These are phyloP conservation scores for Xylaria telfairii DNA, from an alignment of 495 filamentous ascomycete species.

Conservation along the genomic window DNA sequence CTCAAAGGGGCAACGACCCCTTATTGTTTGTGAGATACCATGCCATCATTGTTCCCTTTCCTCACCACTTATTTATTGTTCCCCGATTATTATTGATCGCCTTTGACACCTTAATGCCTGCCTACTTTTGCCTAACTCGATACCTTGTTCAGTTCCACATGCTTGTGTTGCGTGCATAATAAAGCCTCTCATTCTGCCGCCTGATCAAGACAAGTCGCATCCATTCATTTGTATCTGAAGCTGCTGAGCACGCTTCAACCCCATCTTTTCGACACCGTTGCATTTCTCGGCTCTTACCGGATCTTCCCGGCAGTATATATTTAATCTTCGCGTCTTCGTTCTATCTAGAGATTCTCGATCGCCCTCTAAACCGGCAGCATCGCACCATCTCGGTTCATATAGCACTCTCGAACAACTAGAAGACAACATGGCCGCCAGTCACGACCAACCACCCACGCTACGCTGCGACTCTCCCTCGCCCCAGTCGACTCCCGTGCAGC, in stretches of 20 bases:
- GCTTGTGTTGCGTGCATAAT: conserved; percentile 9
- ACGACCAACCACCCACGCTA: conserved; percentile 42
- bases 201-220: conserved; percentile 22
- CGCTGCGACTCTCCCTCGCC: conserved; percentile 66
- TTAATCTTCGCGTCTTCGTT: not conserved
- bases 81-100: conserved; percentile 14
- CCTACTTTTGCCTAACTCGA: conserved; percentile 18
- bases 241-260: conserved; percentile 34
- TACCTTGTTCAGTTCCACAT: not conserved
- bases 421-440: conserved; percentile 42
- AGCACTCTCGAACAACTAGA: not conserved
- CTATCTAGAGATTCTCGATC: not conserved
- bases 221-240: conserved; percentile 27
- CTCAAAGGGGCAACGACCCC: conserved; percentile 29
- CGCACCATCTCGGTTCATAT: not conserved
- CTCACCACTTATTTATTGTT: conserved; percentile 9
- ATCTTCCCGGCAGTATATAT: conserved; percentile 12
- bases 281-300: conserved; percentile 9
- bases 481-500: conserved; percentile 69
- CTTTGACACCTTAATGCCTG: conserved; percentile 7
- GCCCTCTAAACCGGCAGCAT: conserved; percentile 3
- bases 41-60: conserved; percentile 13
- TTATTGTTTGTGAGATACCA: conserved; percentile 21
- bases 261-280: conserved; percentile 18
- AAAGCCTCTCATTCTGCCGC: conserved; percentile 7